Base-by-base conservation (phyloP, 352 stramenopile genomes). In the Pythium sukuiense region DNA sequence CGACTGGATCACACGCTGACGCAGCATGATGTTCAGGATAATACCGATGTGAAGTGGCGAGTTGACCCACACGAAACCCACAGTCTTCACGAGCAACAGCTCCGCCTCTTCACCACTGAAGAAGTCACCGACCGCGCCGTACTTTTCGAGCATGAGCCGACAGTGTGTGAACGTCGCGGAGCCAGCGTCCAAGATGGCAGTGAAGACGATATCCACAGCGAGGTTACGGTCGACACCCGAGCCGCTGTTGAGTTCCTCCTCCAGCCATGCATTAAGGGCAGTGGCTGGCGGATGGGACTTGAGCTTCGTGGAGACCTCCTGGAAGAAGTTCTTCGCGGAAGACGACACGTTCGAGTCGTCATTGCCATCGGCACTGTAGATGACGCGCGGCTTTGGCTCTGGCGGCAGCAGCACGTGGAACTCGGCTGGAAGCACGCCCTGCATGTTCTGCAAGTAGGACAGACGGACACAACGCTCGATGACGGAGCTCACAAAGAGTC, bases 381-480 rank as follows among this genome's bases (percentile, higher is more conserved):
- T 83, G 32, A 93, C 83, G 18, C 85, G 78, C 39, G 86, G 82
- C 63, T 88, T 83, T 6, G 87, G 85, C 18, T 78, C 76, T 32
- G 87, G 87, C 11, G 87, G 87, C 18, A 96, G 64, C 27, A 96
- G 71, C 63, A 79, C 77, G 67, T 96, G 87, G 64, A 96, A 90
- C 30, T 89, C 84, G 52, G 63, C 72, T 16, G 87, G 85, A 24
- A 96, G 74, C 18, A 78, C 77, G 1, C 73, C 80, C 52, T 94
- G 84, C 85, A 96, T 94, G 62, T 93, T 80, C 72, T 96, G 81
- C 37, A 90, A 53, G 56, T 96, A 96, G 41, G 85, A 93, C 18
- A 96, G 71, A 20, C 87, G 85, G 33, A 96, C 87, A 60, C 85
- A 94, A 18, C 85, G 84, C 55, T 96, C 87, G 27, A 94, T 89